A percentile compares a stretch with the other conserved stretches of the same genome.
These are phyloP conservation scores for Podila minutissima DNA, from an alignment of 192 early-diverging fungal species.

Conservation along the genomic window DNA sequence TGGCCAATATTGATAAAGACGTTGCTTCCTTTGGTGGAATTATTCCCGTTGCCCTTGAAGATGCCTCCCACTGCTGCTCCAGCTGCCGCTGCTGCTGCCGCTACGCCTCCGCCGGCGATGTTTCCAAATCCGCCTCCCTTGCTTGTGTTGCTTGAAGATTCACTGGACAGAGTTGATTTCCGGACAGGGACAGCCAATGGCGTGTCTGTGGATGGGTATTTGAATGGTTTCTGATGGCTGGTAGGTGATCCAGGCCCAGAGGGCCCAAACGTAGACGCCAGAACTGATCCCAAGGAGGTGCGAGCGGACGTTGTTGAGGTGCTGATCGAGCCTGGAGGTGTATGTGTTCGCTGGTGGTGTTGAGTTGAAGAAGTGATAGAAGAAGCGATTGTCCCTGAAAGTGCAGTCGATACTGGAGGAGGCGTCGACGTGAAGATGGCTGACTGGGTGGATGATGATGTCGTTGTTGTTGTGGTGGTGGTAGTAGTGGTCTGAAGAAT, in stretches of 20 bases:
- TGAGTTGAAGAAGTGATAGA: not conserved
- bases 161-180: not conserved
- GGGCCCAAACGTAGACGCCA: conserved; percentile 20
- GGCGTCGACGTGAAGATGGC: not conserved
- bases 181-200: not conserved
- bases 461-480: conserved; percentile 6
- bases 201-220: conserved; percentile 12
- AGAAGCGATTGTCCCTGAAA: not conserved
- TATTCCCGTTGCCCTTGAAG: not conserved
- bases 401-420: not conserved
- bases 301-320: not conserved
- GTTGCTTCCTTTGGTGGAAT: conserved; percentile 5
- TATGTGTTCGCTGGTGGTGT: conserved; percentile 3
- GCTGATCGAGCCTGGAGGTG: not conserved
- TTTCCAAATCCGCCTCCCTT: not conserved
- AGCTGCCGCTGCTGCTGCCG: not conserved
- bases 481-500: conserved; percentile 20
- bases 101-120: not conserved
- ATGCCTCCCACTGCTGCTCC: not conserved
- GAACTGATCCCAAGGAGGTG: conserved; percentile 19
- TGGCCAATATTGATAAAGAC: conserved; percentile 48
- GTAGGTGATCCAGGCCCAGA: conserved; percentile 13
- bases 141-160: not conserved
- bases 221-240: conserved; percentile 9
- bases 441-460: conserved; percentile 14